Evolutionary conservation across 768 basidiomycete genomes (phyloP), one percentile per base, ranked within the genome.

Genomic region (Thelephora ganbajun): DNA sequence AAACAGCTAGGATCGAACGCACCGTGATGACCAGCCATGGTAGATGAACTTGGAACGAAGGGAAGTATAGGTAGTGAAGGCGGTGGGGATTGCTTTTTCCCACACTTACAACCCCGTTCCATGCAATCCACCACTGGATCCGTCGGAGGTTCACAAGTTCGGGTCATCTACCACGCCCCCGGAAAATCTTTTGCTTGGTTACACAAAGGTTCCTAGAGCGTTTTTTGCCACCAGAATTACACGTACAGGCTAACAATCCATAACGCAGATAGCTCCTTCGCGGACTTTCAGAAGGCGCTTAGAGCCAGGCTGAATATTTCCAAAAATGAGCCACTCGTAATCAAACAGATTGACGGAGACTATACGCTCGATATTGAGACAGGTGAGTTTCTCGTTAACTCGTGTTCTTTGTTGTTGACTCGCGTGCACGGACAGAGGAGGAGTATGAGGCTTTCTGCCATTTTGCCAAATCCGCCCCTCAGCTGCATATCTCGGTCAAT

Each of bases 381-480:
- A 57, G 82, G 87, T 85, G 54, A 51, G 69, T 59, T 33, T 33
- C 23, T 16, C 35, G 6, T 19, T 18, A 41, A 44, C 48, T 45
- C 16, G 47, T 35, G 42, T 33, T 35, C 35, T 43, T 49, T 12
- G 45, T 49, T 35, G 30, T n/a, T 22, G 33, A 36, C 47, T 35
- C 36, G 26, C 9, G 26, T 30, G 26, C 39, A 41, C 18, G 16
- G 18, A 18, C 52, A 89, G 86, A 85, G 39, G 85, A 82, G 35
- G 86, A 89, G 60, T 88, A 86, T 52, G 79, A 80, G 47, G 84
- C 83, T 1, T 84, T 88, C 60, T 61, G 65, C 48, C 64, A 71
- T 12, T 61, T 73, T 34, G 66, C 76, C 18, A 63, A 61, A 45
- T 56, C 66, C 7, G 54, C 57, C 3, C 26, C 26, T 30, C 26